Conservation (phyloP, 768 basidiomycete species). For the Lentinus brumalis region DNA sequence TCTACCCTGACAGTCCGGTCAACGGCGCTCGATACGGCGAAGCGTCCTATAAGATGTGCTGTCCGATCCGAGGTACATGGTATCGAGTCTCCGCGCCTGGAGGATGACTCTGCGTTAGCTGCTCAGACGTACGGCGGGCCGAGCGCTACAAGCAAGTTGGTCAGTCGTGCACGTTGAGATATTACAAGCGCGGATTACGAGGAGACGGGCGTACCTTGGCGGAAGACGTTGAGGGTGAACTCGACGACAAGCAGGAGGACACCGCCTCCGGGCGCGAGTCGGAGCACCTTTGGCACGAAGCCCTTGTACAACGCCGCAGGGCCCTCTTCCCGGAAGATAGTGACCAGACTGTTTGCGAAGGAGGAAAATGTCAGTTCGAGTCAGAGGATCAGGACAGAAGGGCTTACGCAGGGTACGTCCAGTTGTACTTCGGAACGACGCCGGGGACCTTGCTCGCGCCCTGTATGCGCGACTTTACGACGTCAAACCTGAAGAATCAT, state of each 20-base stretch:
- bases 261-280: constrained; percentile 95
- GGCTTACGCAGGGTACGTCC: constrained; percentile 83
- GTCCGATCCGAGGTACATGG: too few species aligned
- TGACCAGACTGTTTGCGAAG: constrained; percentile 48
- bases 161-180: neutral
- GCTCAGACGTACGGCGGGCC: constrained; percentile 30
- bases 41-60: too few species aligned
- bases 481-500: constrained; percentile 45
- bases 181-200: neutral
- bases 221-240: constrained; percentile 76
- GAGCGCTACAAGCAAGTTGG: constrained; percentile 15
- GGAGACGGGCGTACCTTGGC: constrained; percentile 50
- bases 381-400: too few species aligned
- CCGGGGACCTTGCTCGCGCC: constrained; percentile 65
- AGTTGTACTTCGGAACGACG: constrained; percentile 85
- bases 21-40: too few species aligned
- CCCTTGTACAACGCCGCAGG: constrained; percentile 88
- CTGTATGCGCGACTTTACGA: constrained; percentile 96
- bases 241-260: constrained; percentile 93
- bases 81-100: too few species aligned
- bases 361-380: too few species aligned
- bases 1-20: too few species aligned
- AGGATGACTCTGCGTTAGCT: too few species aligned
- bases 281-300: constrained; percentile 92
- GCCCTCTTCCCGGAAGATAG: constrained; percentile 88